phyloP scores from a whole-genome alignment of 352 stramenopile species.

The Phytophthora fragariae region DNA sequence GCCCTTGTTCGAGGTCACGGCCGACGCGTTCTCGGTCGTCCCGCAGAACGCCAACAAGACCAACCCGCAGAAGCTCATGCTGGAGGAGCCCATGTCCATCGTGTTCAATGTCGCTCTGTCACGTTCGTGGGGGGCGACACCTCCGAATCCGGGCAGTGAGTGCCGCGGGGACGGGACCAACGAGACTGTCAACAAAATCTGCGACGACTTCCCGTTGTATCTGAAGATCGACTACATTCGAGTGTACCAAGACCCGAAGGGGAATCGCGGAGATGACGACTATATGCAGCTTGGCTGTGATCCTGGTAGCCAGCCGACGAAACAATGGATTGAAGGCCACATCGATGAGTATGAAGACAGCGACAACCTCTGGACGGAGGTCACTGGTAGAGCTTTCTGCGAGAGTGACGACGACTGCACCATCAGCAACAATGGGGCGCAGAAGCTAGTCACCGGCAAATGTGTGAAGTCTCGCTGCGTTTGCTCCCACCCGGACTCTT shows the following conservation, averaged over 20 bases:
- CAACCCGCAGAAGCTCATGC: slow-evolving; percentile 62
- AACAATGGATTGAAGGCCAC: slow-evolving; percentile 46
- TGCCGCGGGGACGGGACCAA: slow-evolving; percentile 40
- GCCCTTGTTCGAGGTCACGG: slow-evolving; percentile 67
- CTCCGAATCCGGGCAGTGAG: slow-evolving; percentile 42
- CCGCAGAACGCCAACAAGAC: slow-evolving; percentile 47
- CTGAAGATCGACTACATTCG: slow-evolving; percentile 89
- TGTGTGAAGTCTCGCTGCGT: slow-evolving; percentile 42
- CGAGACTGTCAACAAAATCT: slow-evolving; percentile 44
- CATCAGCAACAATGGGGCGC: slow-evolving; percentile 30
- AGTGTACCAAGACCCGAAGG: slow-evolving; percentile 71
- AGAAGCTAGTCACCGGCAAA: slow-evolving; percentile 38
- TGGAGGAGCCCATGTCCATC: slow-evolving; percentile 60
- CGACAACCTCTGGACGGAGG: slow-evolving; percentile 32
- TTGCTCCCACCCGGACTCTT: slow-evolving; percentile 39
- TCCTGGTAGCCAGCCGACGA: slow-evolving; percentile 42
- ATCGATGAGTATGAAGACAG: slow-evolving; percentile 41
- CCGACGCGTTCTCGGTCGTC: slow-evolving; percentile 50
- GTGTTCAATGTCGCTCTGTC: slow-evolving; percentile 69
- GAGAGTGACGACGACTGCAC: slow-evolving; percentile 40
- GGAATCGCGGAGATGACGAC: slow-evolving; percentile 19
- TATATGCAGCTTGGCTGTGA: slow-evolving; percentile 45
- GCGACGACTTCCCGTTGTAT: slow-evolving; percentile 55
- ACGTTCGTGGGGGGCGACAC: slow-evolving; percentile 41
- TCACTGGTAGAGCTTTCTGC: slow-evolving; percentile 40